Conservation (phyloP, 2,329 filamentous ascomycete species). For the Akanthomyces lecanii region DNA sequence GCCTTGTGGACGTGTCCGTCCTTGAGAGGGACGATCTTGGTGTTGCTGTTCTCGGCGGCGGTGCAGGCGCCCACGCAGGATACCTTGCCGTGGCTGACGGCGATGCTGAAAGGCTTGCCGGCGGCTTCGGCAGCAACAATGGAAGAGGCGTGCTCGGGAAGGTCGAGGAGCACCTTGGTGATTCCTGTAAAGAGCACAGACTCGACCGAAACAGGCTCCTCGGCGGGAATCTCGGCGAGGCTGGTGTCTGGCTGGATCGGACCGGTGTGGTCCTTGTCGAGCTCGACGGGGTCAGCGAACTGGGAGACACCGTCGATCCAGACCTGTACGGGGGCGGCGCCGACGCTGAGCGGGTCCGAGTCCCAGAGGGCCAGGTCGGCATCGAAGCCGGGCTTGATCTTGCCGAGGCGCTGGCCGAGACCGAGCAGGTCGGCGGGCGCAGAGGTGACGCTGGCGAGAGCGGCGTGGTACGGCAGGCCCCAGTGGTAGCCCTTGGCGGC, state of each 20-base stretch:
- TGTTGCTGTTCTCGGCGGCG: slow-evolving; percentile 28
- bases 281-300: slow-evolving; percentile 49
- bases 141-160: slow-evolving; percentile 18
- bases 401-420: slow-evolving; percentile 54
- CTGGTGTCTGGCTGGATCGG: slow-evolving; percentile 38
- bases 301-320: slow-evolving; percentile 61
- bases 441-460: slow-evolving; percentile 54
- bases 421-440: slow-evolving; percentile 56
- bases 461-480: slow-evolving; percentile 57
- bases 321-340: slow-evolving; percentile 56
- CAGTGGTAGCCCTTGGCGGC: slow-evolving; percentile 57
- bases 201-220: slow-evolving; percentile 35
- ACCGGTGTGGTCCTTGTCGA: slow-evolving; percentile 44
- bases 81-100: slow-evolving; percentile 50
- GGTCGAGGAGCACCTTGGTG: slow-evolving; percentile 22
- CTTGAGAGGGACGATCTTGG: slow-evolving; percentile 42
- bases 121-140: slow-evolving; percentile 10
- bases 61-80: slow-evolving; percentile 53
- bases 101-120: slow-evolving; percentile 40
- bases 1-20: slow-evolving; percentile 59
- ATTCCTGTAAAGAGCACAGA: slow-evolving; percentile 47
- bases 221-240: slow-evolving; percentile 35
- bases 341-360: slow-evolving; percentile 56
- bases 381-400: slow-evolving; percentile 58
- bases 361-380: slow-evolving; percentile 61